Evolutionary conservation across 805 yeast genomes (phyloP).

Genomic region (Debaryomyces prosopidis): DNA sequence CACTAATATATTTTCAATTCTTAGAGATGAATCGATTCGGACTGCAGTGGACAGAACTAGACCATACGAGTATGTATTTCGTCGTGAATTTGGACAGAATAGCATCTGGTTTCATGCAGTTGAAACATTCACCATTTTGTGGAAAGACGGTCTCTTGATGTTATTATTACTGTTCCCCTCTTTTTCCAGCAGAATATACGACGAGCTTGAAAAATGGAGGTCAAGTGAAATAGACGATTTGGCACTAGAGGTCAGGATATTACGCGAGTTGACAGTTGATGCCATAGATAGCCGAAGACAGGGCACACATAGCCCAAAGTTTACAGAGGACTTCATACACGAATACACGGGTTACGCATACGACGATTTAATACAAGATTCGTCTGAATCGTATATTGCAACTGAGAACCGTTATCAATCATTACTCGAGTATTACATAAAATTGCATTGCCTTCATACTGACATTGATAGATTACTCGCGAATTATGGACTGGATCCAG

Average conservation of each 20-base stretch:
- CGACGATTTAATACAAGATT: not conserved
- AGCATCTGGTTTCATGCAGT: conserved; percentile 5
- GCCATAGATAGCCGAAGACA: not conserved
- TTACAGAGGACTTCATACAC: not conserved
- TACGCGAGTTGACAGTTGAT: not conserved
- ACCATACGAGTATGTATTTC: conserved; percentile 21
- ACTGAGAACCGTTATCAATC: conserved; percentile 4
- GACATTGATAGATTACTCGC: not conserved
- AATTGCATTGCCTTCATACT: not conserved
- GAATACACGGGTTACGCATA: not conserved
- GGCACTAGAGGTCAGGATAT: conserved; percentile 3
- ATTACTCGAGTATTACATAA: not conserved
- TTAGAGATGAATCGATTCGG: conserved; percentile 11
- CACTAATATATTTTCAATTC: conserved; percentile 17
- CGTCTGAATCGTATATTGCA: not conserved
- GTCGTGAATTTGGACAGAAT: not conserved
- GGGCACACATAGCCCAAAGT: not conserved
- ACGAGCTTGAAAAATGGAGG: conserved; percentile 17
- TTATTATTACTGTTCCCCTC: conserved; percentile 18
- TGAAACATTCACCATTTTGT: conserved; percentile 12
- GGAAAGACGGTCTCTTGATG: conserved; percentile 19
- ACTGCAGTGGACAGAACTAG: conserved; percentile 18
- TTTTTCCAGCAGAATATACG: conserved; percentile 9
- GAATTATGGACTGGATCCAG: not conserved
- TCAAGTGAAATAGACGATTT: conserved; percentile 17